Evolutionary conservation across 805 yeast species (phyloP).

Genomic region (Myxozyma lipomycoides): DNA sequence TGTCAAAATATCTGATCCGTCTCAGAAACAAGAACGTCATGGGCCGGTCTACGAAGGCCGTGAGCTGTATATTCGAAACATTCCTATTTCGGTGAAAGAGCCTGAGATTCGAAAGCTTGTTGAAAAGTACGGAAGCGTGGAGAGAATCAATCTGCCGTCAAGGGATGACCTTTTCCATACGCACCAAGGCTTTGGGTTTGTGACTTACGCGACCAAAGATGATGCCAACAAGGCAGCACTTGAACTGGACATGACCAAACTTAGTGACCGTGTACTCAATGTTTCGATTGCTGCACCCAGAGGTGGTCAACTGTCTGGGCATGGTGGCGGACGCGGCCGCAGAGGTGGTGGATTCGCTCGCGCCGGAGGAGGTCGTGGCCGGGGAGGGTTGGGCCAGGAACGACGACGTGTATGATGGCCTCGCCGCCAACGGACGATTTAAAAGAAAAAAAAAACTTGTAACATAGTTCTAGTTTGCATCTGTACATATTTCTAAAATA

Average conservation of each 20-base stretch:
- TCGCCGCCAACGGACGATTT: background rate
- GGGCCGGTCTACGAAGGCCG: slow-evolving; percentile 52
- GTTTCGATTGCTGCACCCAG: slow-evolving; percentile 44
- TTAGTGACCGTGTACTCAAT: slow-evolving; percentile 48
- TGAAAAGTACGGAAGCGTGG: slow-evolving; percentile 50
- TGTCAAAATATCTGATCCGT: slow-evolving; percentile 63
- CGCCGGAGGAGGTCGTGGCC: too few relatives aligned
- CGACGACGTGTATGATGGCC: too few relatives aligned
- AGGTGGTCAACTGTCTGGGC: slow-evolving; percentile 4
- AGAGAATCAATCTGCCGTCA: slow-evolving; percentile 44
- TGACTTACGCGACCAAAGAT: slow-evolving; percentile 45
- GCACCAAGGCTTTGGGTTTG: slow-evolving; percentile 66
- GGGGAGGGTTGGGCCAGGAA: too few relatives aligned
- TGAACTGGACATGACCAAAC: slow-evolving; percentile 39
- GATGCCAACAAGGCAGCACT: slow-evolving; percentile 48
- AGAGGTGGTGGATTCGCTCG: slow-evolving; percentile 1
- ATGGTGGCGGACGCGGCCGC: slow-evolving; percentile 13
- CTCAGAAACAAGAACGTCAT: slow-evolving; percentile 40
- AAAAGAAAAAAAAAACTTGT: too few relatives aligned
- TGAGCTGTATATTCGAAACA: slow-evolving; percentile 53
- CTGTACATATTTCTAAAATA: too few relatives aligned
- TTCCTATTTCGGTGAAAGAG: slow-evolving; percentile 48
- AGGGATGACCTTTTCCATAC: slow-evolving; percentile 32
- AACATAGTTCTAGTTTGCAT: background rate
- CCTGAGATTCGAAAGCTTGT: slow-evolving; percentile 44